Percentiles rank a stretch among this genome's conserved stretches.
phyloP scores from a whole-genome alignment of 495 filamentous ascomycete genomes.

The Penicillium maclennaniae region DNA sequence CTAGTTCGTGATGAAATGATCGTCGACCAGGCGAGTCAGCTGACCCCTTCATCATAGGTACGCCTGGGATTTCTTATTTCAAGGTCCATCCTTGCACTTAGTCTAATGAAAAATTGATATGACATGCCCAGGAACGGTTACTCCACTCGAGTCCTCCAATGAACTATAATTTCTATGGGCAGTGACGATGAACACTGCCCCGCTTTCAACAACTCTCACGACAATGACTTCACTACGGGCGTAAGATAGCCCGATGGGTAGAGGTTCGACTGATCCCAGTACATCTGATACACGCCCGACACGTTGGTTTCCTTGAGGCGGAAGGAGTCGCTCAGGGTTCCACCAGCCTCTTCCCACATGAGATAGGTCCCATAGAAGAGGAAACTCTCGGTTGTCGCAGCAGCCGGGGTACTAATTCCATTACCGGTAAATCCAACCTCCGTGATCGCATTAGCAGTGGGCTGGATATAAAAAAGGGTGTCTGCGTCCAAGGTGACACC shows the following conservation, averaged over 20 bases:
- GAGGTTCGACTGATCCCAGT: slow-evolving; percentile 20
- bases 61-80: no score
- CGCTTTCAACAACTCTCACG: background rate
- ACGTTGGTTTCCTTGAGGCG: slow-evolving; percentile 21
- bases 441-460: slow-evolving; percentile 11
- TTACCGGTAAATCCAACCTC: slow-evolving; percentile 24
- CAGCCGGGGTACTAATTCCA: slow-evolving; percentile 7
- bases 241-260: slow-evolving; percentile 11
- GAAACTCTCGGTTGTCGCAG: slow-evolving; percentile 10
- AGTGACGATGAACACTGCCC: background rate
- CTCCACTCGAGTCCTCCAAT: background rate
- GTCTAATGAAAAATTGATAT: no score
- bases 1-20: background rate
- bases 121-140: no score
- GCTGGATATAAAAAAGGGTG: slow-evolving; percentile 21
- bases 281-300: slow-evolving; percentile 19
- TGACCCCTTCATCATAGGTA: no score
- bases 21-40: no score
- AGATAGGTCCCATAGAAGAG: slow-evolving; percentile 21
- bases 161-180: no score
- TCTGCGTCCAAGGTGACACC: slow-evolving; percentile 17
- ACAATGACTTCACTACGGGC: slow-evolving; percentile 10
- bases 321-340: slow-evolving; percentile 17
- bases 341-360: slow-evolving; percentile 17
- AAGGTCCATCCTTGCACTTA: background rate